These are phyloP conservation scores for Cetradonia linearis DNA, from an alignment of 495 filamentous ascomycete species.

Conservation along the genomic window DNA sequence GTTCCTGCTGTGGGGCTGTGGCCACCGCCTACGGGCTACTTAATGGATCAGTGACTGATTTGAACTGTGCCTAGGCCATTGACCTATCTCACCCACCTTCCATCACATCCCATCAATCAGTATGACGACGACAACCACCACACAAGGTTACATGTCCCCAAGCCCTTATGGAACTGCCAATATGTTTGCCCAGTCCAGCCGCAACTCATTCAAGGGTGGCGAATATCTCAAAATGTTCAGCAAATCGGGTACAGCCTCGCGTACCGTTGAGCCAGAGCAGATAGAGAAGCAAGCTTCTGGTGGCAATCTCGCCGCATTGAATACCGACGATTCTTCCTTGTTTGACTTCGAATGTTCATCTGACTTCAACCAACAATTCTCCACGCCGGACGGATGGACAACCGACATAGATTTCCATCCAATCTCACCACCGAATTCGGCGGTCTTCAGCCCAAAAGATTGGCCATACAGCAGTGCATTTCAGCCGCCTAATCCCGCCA, in stretches of 20 bases:
- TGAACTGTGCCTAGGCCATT: background rate
- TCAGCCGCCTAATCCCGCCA: conserved; percentile 11
- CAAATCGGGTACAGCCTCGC: background rate
- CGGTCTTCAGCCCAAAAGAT: conserved; percentile 12
- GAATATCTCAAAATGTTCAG: conserved; percentile 15
- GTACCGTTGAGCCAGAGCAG: conserved; percentile 9
- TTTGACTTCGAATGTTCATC: conserved; percentile 19
- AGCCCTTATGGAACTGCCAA: background rate
- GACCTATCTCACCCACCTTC: background rate
- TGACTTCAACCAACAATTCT: conserved; percentile 7
- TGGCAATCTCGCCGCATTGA: background rate
- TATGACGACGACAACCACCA: background rate
- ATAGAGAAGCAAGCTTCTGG: conserved; percentile 4
- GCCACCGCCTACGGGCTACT: background rate
- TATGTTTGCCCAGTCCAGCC: conserved; percentile 12
- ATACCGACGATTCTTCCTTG: conserved; percentile 15
- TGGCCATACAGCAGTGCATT: conserved; percentile 15
- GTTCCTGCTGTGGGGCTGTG: background rate
- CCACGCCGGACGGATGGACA: conserved; percentile 9
- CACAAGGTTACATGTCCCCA: conserved; percentile 3
- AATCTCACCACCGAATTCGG: conserved; percentile 22
- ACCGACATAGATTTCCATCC: conserved; percentile 11
- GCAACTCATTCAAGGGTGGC: conserved; percentile 5
- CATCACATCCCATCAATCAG: background rate
- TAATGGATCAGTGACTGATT: background rate